Base-by-base conservation (phyloP, 768 basidiomycete genomes). In the Rhodotorula kratochvilovae region DNA sequence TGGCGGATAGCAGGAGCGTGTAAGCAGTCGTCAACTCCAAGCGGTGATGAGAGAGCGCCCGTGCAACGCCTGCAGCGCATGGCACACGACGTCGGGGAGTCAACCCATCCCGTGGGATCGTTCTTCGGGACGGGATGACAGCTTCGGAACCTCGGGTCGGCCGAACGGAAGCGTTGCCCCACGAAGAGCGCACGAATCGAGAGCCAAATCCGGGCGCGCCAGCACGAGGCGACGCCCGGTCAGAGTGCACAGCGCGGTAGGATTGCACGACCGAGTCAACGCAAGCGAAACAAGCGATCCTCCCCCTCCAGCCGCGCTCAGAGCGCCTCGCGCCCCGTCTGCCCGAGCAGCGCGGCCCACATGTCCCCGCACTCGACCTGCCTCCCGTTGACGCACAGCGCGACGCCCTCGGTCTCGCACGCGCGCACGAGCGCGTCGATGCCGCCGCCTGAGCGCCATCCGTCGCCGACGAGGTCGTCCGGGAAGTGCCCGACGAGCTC, bases 401-500 rank as follows among this genome's bases (percentile, higher is more conserved):
- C 45, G 17, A 66, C 33, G 35, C 27, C 39, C 13, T 29, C 60
- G 17, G 13, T 25, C 56, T 11, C 23, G 35, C 60, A 61, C 35
- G 13, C 48, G 12, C 43, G 8, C 27, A 63, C 29, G 11, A 71
- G 48, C 36, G 19, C 13, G 56, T 66, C 60, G 0, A 71, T 36
- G 13, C 12, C 2, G n/a, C 13, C 33, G 15, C 59, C 58, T 8
- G 59, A 53, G 21, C 2, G 19, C 64, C 70, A 71, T 0, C 25
- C 60, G 10, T 33, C 29, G 11, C 27, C 17, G 15, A 48, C 31
- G 27, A 63, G 29, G 27, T 66, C 29, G 36, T 16, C 56, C 42
- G 70, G 65, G 56, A 71, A 63, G 33, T 17, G 8, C 3, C 65
- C 66, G 31, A 36, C 48, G 21, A 71, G 36, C 46, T 67, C 70